Evolutionary conservation across 2,329 filamentous ascomycete species (phyloP), one percentile per base, ranked within the genome.

Genomic region (Penicillium sp.): DNA sequence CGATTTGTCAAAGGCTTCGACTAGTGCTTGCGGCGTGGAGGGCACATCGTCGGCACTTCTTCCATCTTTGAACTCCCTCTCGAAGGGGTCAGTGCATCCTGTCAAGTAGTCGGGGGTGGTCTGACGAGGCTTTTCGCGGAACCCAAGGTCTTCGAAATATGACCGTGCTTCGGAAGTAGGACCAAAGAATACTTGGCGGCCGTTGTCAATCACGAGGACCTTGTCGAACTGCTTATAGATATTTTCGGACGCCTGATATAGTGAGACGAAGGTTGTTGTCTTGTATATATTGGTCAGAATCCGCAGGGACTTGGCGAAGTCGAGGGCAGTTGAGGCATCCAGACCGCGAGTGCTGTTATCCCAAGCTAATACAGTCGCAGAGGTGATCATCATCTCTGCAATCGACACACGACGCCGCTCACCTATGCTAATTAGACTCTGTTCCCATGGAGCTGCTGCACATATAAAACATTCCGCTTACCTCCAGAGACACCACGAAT

Each of bases 191-290:
- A 87, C 84, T 64, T 89, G 83, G 26, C 78, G 79, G 2, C 87
- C 87, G 35, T 80, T 78, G 53, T 90, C 85, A 48, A 93, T 86
- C 32, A 90, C 84, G 61, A 94, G 73, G 12, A 93, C 87, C 67
- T 91, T 93, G 73, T 94, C 87, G 54, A 91, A 90, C 31, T 83
- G 80, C 21, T 76, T 76, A 70, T 87, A 90, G 53, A 91, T 88
- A 59, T 82, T 88, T 68, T 93, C 86, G 0, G 84, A 88, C 0
- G 87, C 87, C 64, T 94, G 88, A 66, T 94, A 95, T 0, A 95
- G 74, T 0, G 88, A 88, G 1, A 94, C 87, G 53, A 93, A 90
- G 0, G 88, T 93, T 2, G 85, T 87, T 0, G 84, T 88, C 64
- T 85, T 81, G 76, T 89, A 89, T 48, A 93, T 80, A 65, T 93